Base-by-base conservation (phyloP, 2,329 filamentous ascomycete species). In the Bipolaris bicolor region DNA sequence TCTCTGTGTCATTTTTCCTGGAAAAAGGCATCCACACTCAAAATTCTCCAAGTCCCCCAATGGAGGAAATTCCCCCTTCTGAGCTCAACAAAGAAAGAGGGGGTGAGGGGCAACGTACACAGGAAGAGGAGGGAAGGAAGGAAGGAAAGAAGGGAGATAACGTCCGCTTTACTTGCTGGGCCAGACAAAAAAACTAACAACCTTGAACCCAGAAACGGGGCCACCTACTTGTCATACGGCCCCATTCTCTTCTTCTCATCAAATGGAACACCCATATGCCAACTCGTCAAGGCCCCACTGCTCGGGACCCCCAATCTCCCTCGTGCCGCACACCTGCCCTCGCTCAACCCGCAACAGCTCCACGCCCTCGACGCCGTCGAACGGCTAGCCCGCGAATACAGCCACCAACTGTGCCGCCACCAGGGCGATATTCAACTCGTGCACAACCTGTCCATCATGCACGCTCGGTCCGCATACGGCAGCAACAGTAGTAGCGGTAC, bases 261-360 rank as follows among this genome's bases (percentile, higher is more conserved):
- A 29, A 29, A 68, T 22, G 70, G 71, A 47, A 75, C 64, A 52
- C 74, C 74, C 18, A 75, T 76, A 6, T 71, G 65, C 57, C 74
- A 76, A 55, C 66, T 76, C 11, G 74, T 76, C 46, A 75, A 76
- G 50, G 74, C 74, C 11, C 74, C 74, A 7, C 65, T 76, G 10
- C 62, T 76, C n/a, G 74, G 74, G 16, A 73, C 68, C 24, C 66
- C 71, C 11, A 63, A 58, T 20, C 71, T 76, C 52, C 69, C 66
- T 6, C 71, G 74, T 16, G 64, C 69, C 37, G 49, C 63, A 7
- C 60, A 60, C 18, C 74, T 76, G 69, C 73, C 74, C 6, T 50
- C 52, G 13, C 62, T 76, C 34, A 67, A 72, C 13, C 39, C 46
- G 16, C 64, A 67, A 54, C 74, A 76, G 48, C 51, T 61, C 36